These are phyloP conservation scores for Irpex lacteus DNA, from an alignment of 1,284 basidiomycete genomes.

Conservation along the genomic window DNA sequence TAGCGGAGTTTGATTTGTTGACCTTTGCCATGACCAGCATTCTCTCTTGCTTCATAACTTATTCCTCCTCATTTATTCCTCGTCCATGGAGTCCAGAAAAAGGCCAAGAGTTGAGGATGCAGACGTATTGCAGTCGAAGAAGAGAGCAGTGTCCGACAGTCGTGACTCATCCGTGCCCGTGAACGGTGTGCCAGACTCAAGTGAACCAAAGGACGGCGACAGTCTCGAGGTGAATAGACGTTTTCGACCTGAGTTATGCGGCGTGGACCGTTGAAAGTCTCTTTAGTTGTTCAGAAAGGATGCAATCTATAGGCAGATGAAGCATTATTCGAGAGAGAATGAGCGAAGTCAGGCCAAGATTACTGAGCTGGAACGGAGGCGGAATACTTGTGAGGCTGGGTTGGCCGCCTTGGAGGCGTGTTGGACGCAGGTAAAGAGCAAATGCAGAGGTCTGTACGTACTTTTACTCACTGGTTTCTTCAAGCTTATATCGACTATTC, in stretches of 20 bases:
- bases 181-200: constrained; percentile 53
- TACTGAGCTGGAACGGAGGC: constrained; percentile 71
- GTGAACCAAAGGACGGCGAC: constrained; percentile 57
- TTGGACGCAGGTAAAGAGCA: constrained; percentile 74
- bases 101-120: constrained; percentile 55
- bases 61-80: constrained; percentile 7
- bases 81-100: constrained; percentile 60
- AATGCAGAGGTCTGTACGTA: constrained; percentile 4
- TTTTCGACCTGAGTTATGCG: not conserved
- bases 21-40: constrained; percentile 3
- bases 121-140: constrained; percentile 56
- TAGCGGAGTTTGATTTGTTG: constrained; percentile 12
- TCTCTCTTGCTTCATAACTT: constrained; percentile 8
- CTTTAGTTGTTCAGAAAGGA: constrained; percentile 65
- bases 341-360: constrained; percentile 68
- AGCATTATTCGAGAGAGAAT: constrained; percentile 82
- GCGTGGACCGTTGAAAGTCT: not conserved
- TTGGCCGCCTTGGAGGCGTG: constrained; percentile 84
- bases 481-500: constrained; percentile 72
- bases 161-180: constrained; percentile 55
- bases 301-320: constrained; percentile 91
- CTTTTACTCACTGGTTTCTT: constrained; percentile 12
- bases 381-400: constrained; percentile 74
- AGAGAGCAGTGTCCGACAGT: constrained; percentile 55
- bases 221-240: constrained; percentile 62